Percentiles rank a stretch among this genome's conserved stretches.
These are phyloP conservation scores for Podosphaera fusca DNA, from an alignment of 2,329 filamentous ascomycete genomes.

Conservation along the genomic window DNA sequence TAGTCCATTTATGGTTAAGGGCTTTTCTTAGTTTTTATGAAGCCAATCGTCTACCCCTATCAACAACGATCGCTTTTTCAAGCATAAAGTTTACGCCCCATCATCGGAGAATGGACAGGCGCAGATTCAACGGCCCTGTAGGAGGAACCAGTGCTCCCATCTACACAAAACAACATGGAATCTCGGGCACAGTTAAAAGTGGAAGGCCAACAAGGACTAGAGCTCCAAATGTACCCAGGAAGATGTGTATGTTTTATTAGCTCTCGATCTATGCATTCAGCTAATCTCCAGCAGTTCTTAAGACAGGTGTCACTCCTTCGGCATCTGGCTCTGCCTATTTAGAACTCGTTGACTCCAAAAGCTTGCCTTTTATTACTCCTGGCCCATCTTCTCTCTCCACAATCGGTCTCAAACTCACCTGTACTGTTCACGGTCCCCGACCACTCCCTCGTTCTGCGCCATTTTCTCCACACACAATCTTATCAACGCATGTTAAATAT, in stretches of 20 bases:
- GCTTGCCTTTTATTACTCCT: constrained; percentile 24
- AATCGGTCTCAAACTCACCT: constrained; percentile 64
- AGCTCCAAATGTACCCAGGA: constrained; percentile 48
- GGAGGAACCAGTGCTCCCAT: constrained; percentile 54
- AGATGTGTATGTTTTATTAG: constrained; percentile 46
- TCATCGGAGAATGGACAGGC: constrained; percentile 33
- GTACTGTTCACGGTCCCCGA: constrained; percentile 79
- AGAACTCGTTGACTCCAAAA: constrained; percentile 30
- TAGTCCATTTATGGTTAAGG: not conserved
- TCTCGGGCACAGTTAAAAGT: constrained; percentile 22
- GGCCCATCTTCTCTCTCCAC: constrained; percentile 22
- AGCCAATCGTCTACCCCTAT: not conserved
- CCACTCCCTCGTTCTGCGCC: constrained; percentile 73
- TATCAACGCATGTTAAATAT: constrained; percentile 89
- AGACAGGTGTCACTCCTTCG: constrained; percentile 78
- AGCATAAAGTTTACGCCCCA: not conserved
- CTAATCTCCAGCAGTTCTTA: constrained; percentile 37
- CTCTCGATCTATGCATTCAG: not conserved
- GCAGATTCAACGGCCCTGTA: constrained; percentile 71
- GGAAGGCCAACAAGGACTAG: constrained; percentile 31
- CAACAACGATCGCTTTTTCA: not conserved
- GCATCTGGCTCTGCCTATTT: constrained; percentile 84
- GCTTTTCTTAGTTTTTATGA: not conserved
- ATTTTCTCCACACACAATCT: constrained; percentile 77
- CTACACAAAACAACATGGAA: constrained; percentile 30